Percentiles rank a stretch among this genome's conserved stretches.
phyloP scores from a whole-genome alignment of 352 stramenopile genomes.

The Phytophthora lateralis region DNA sequence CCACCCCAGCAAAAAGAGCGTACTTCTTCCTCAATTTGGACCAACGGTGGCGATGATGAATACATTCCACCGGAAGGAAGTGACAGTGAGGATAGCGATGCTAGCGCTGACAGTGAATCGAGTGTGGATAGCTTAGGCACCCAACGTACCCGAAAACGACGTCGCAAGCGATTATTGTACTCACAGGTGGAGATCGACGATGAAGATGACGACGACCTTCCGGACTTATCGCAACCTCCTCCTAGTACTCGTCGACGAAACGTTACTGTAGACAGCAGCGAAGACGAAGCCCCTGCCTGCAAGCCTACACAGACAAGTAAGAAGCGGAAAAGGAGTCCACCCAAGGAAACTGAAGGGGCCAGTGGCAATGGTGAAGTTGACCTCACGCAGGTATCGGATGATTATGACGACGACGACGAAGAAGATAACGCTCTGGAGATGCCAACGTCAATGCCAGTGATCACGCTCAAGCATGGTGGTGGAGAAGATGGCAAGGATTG shows the following conservation, averaged over 20 bases:
- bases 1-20: constrained; percentile 13
- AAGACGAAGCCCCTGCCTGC: constrained; percentile 1
- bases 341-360: constrained; percentile 13
- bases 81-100: constrained; percentile 26
- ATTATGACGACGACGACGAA: constrained; percentile 7
- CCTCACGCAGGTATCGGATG: constrained; percentile 28
- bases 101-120: constrained; percentile 13
- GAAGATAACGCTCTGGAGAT: constrained; percentile 1
- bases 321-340: constrained; percentile 23
- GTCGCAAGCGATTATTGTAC: constrained; percentile 54
- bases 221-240: constrained; percentile 38
- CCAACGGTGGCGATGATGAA: constrained; percentile 24
- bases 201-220: constrained; percentile 49
- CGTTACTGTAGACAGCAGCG: constrained; percentile 1
- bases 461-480: neutral
- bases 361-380: constrained; percentile 24
- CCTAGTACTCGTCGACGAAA: constrained; percentile 8
- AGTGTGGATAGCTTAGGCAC: constrained; percentile 18
- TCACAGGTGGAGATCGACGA: constrained; percentile 52
- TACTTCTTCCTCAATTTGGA: constrained; percentile 22
- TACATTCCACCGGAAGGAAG: constrained; percentile 30
- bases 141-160: constrained; percentile 18
- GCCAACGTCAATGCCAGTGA: neutral
- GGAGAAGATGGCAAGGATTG: neutral
- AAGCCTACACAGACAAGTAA: constrained; percentile 16